Conservation (phyloP, 2,329 filamentous ascomycete species). For the Penicillium digitatum region DNA sequence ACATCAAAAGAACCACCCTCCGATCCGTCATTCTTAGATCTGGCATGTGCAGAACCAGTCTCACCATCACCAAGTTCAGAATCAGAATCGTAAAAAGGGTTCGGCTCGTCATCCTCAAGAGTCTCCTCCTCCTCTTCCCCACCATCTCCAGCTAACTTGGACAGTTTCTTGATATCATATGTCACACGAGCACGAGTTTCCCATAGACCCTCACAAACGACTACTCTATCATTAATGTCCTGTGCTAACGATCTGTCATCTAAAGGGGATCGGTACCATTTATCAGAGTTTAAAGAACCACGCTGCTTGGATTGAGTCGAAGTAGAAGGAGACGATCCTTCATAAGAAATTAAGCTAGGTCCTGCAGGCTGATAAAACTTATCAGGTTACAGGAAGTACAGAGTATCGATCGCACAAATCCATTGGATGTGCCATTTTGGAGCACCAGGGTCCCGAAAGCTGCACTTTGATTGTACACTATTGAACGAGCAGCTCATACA, state of each 20-base stretch:
- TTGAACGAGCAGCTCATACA: background rate
- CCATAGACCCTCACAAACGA: background rate
- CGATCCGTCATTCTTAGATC: background rate
- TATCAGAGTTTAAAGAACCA: background rate
- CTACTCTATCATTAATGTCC: background rate
- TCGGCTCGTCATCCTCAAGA: background rate
- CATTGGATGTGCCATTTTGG: background rate
- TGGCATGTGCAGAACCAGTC: background rate
- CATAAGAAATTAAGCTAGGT: background rate
- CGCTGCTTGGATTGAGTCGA: background rate
- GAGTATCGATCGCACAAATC: background rate
- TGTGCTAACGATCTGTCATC: background rate
- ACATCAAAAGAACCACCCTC: background rate
- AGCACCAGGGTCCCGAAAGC: background rate
- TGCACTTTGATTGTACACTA: background rate
- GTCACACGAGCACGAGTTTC: background rate
- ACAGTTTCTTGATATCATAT: constrained; percentile 1
- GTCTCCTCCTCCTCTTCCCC: background rate
- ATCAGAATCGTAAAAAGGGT: background rate
- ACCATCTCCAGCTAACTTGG: background rate
- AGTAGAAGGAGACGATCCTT: background rate
- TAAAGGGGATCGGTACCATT: background rate
- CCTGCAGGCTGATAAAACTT: background rate
- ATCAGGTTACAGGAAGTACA: background rate
- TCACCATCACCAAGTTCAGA: background rate